Conservation (phyloP, 2,329 filamentous ascomycete species). For the Teratosphaeria pseudoeucalypti region DNA sequence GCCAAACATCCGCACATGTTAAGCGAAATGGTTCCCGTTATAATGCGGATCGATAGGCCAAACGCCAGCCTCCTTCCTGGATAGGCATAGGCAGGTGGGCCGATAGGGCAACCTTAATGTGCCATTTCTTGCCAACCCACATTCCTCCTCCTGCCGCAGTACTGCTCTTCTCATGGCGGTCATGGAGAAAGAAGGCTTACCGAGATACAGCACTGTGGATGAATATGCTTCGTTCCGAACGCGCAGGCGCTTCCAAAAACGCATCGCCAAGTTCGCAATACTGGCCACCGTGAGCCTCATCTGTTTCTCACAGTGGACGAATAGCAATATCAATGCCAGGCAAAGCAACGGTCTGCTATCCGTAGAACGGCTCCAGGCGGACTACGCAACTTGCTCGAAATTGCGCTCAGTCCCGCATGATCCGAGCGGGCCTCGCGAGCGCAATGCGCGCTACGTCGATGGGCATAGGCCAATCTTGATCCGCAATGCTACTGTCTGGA, state of each 20-base stretch:
- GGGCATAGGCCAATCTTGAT: conserved; percentile 53
- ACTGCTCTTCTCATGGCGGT: neutral
- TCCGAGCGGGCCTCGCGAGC: conserved; percentile 45
- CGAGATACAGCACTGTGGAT: conserved; percentile 1
- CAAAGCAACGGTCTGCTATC: conserved; percentile 1
- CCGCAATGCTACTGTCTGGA: conserved; percentile 57
- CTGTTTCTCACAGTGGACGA: neutral
- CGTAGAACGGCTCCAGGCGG: conserved; percentile 33
- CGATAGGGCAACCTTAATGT: neutral
- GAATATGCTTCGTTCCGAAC: conserved; percentile 1
- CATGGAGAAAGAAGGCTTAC: conserved; percentile 3
- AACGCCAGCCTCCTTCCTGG: neutral
- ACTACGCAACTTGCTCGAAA: conserved; percentile 47
- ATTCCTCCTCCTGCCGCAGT: neutral
- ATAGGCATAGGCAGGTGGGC: neutral
- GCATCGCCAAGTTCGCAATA: conserved; percentile 1
- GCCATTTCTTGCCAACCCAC: neutral
- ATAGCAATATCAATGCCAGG: neutral
- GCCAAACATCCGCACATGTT: neutral
- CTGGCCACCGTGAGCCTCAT: neutral
- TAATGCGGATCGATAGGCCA: neutral
- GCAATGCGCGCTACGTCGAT: conserved; percentile 51
- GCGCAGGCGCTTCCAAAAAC: neutral
- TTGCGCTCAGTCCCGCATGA: conserved; percentile 47
- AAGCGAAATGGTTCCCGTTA: neutral